Evolutionary conservation across 345 rosid species (phyloP).

Genomic region (Linum tenue): DNA sequence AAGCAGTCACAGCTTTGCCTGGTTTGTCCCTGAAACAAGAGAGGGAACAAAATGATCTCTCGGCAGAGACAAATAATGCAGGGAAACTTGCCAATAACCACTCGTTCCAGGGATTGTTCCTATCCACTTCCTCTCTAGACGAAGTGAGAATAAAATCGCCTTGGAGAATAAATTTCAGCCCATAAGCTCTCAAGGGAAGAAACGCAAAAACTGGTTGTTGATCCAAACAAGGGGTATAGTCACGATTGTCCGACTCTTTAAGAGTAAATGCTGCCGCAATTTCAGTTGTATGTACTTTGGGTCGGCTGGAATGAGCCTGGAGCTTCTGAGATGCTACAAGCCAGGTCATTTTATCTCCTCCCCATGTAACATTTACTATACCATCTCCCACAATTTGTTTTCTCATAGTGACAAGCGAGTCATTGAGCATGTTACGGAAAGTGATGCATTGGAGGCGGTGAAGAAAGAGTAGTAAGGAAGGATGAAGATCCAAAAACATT

Average conservation of each 20-base stretch:
- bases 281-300: constrained; percentile 60
- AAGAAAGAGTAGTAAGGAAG: constrained; percentile 82
- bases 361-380: constrained; percentile 65
- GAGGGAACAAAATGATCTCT: constrained; percentile 62
- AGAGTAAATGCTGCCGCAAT: constrained; percentile 76
- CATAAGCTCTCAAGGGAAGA: constrained; percentile 92
- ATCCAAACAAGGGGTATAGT: constrained; percentile 46
- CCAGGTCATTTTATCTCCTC: constrained; percentile 73
- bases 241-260: constrained; percentile 49
- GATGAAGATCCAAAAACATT: constrained; percentile 89
- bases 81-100: constrained; percentile 78
- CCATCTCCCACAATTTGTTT: constrained; percentile 62
- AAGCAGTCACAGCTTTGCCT: constrained; percentile 73
- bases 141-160: constrained; percentile 97
- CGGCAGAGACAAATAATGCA: constrained; percentile 60
- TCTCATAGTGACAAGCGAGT: constrained; percentile 60
- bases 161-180: constrained; percentile 86
- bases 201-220: constrained; percentile 86
- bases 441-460: constrained; percentile 69
- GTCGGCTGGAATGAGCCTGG: constrained; percentile 42
- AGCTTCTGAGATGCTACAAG: constrained; percentile 69
- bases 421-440: constrained; percentile 55
- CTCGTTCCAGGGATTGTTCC: constrained; percentile 89
- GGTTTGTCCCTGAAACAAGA: constrained; percentile 68
- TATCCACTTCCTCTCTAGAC: constrained; percentile 96